Conservation (phyloP, 495 filamentous ascomycete species). For the Penicillium lividum region DNA sequence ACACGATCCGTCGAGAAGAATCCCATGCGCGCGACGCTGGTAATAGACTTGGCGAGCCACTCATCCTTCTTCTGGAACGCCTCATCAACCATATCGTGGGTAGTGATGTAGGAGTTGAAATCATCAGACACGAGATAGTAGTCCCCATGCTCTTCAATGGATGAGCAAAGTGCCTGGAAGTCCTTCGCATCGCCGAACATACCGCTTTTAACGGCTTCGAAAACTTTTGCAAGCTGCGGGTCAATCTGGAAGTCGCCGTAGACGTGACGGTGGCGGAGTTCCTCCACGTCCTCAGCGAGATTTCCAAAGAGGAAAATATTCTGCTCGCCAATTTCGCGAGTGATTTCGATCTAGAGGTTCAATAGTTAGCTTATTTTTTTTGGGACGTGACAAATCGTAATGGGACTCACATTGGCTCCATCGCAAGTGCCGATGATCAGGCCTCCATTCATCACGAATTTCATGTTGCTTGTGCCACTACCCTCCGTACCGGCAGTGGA, state of each 20-base stretch:
- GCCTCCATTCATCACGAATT: conserved; percentile 96
- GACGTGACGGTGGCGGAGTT: conserved; percentile 86
- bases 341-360: conserved; percentile 83
- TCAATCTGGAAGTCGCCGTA: conserved; percentile 81
- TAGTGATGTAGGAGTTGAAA: conserved; percentile 89
- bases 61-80: conserved; percentile 87
- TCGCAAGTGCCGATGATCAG: conserved; percentile 98
- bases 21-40: conserved; percentile 86
- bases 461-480: conserved; percentile 83
- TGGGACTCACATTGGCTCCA: conserved; percentile 81
- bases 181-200: conserved; percentile 74
- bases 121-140: conserved; percentile 98
- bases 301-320: conserved; percentile 99
- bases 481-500: conserved; percentile 94
- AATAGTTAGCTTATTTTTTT: conserved; percentile 1
- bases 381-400: background rate
- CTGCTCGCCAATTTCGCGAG: conserved; percentile 89
- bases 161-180: conserved; percentile 78
- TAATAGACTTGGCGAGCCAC: conserved; percentile 89
- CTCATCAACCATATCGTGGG: conserved; percentile 85
- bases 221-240: conserved; percentile 72
- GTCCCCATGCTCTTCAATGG: conserved; percentile 89
- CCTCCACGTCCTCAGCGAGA: conserved; percentile 94
- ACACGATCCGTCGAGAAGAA: conserved; percentile 97
- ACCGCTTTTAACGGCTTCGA: conserved; percentile 72